These are phyloP conservation scores for Millerago galiae DNA, from an alignment of 805 yeast species.

Conservation along the genomic window DNA sequence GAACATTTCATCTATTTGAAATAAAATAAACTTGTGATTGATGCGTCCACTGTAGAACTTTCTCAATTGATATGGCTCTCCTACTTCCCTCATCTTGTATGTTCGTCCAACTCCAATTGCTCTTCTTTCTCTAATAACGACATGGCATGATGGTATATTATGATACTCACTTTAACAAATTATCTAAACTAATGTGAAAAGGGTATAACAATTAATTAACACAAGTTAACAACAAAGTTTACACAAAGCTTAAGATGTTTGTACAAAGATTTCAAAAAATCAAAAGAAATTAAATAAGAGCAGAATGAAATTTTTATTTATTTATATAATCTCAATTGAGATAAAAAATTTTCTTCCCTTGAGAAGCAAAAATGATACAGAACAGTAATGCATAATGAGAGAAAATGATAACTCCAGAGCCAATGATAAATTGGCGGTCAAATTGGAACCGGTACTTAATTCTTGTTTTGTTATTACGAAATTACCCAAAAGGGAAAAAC, in stretches of 20 bases:
- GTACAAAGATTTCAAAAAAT: constrained; percentile 3
- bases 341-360: constrained; percentile 2
- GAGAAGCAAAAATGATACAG: constrained; percentile 6
- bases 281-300: background rate
- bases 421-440: constrained; percentile 6
- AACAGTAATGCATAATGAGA: constrained; percentile 6
- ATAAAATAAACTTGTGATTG: too few species aligned
- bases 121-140: background rate
- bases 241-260: constrained; percentile 10
- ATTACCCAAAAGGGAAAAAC: constrained; percentile 7
- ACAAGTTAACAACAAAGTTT: background rate
- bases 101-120: background rate
- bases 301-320: constrained; percentile 6
- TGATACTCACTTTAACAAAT: constrained; percentile 7
- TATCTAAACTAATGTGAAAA: constrained; percentile 7
- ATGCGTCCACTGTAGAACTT: too few species aligned
- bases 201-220: constrained; percentile 5
- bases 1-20: too few species aligned
- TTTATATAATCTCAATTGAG: constrained; percentile 5
- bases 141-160: too few species aligned
- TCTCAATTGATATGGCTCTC: background rate
- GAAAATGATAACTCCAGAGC: constrained; percentile 4
- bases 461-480: constrained; percentile 1
- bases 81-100: too few species aligned
- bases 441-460: constrained; percentile 6